Evolutionary conservation across 768 basidiomycete species (phyloP).

Genomic region (Mycena rosella): DNA sequence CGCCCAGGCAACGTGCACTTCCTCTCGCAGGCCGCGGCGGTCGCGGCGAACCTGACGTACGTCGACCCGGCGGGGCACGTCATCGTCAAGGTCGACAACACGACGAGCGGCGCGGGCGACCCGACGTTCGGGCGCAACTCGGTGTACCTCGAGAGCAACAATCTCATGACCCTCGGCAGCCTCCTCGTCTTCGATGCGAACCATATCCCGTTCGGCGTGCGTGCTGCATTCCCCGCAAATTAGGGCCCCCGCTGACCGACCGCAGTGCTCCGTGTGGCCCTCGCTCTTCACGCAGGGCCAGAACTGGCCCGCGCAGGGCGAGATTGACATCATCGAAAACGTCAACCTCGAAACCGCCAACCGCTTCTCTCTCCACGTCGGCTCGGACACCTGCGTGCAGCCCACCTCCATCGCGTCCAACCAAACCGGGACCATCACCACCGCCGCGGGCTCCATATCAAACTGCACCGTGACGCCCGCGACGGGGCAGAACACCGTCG

Average conservation of each 20-base stretch:
- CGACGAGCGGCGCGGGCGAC: slow-evolving; percentile 29
- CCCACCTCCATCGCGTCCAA: slow-evolving; percentile 34
- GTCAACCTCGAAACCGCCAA: slow-evolving; percentile 52
- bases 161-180: slow-evolving; percentile 32
- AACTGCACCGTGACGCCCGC: slow-evolving; percentile 33
- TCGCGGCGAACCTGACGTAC: slow-evolving; percentile 24
- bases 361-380: slow-evolving; percentile 70
- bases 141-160: slow-evolving; percentile 31
- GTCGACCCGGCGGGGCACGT: slow-evolving; percentile 18
- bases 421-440: slow-evolving; percentile 39
- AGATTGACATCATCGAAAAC: slow-evolving; percentile 65
- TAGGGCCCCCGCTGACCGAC: too few species aligned
- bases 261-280: slow-evolving; percentile 30
- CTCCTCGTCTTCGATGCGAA: slow-evolving; percentile 36
- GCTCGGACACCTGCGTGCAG: slow-evolving; percentile 52
- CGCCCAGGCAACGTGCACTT: slow-evolving; percentile 29
- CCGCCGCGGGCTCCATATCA: slow-evolving; percentile 38
- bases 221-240: too few species aligned
- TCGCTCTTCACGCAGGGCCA: slow-evolving; percentile 31
- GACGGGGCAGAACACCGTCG: slow-evolving; percentile 37
- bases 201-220: slow-evolving; percentile 38
- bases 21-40: slow-evolving; percentile 22
- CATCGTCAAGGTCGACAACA: slow-evolving; percentile 36
- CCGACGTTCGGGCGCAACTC: slow-evolving; percentile 32
- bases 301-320: slow-evolving; percentile 60